A percentile compares a stretch with the other conserved stretches of the same genome.
Conservation (phyloP, 1,284 basidiomycete genomes). For the Leccinum subrobustum region DNA sequence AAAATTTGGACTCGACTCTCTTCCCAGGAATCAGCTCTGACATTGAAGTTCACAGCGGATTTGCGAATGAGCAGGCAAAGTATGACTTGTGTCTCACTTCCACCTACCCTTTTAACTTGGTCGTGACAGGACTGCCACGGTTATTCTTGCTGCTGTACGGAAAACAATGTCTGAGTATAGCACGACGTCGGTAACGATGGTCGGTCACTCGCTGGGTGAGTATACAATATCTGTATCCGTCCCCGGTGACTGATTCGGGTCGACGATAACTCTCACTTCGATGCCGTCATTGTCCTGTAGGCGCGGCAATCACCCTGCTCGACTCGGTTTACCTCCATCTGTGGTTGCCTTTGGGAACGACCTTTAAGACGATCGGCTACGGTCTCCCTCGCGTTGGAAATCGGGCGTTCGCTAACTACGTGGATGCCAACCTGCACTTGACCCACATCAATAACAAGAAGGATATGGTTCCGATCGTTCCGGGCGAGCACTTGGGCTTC, state of each 20-base stretch:
- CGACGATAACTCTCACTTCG: background rate
- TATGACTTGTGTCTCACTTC: conserved; percentile 33
- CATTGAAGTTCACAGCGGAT: conserved; percentile 56
- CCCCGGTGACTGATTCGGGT: background rate
- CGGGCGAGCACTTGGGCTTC: conserved; percentile 51
- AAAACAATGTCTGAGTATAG: conserved; percentile 40
- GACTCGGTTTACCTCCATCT: conserved; percentile 43
- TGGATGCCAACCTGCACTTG: conserved; percentile 46
- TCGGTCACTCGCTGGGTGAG: conserved; percentile 57
- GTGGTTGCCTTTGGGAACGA: conserved; percentile 35
- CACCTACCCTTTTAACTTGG: background rate
- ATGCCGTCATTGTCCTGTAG: conserved; percentile 12
- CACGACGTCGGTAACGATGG: conserved; percentile 45
- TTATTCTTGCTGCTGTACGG: conserved; percentile 51
- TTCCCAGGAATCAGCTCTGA: conserved; percentile 57
- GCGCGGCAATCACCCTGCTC: conserved; percentile 53
- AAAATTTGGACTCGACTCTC: conserved; percentile 40
- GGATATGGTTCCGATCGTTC: conserved; percentile 49
- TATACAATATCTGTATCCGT: too few species aligned
- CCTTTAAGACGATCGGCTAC: conserved; percentile 42
- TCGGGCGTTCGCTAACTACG: conserved; percentile 57
- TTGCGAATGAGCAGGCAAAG: conserved; percentile 48
- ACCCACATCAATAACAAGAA: conserved; percentile 54
- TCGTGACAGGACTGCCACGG: conserved; percentile 44
- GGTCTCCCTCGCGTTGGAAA: conserved; percentile 70